Evolutionary conservation across 2,329 filamentous ascomycete species (phyloP), one percentile per base, ranked within the genome.

Genomic region (Colletotrichum godetiae): DNA sequence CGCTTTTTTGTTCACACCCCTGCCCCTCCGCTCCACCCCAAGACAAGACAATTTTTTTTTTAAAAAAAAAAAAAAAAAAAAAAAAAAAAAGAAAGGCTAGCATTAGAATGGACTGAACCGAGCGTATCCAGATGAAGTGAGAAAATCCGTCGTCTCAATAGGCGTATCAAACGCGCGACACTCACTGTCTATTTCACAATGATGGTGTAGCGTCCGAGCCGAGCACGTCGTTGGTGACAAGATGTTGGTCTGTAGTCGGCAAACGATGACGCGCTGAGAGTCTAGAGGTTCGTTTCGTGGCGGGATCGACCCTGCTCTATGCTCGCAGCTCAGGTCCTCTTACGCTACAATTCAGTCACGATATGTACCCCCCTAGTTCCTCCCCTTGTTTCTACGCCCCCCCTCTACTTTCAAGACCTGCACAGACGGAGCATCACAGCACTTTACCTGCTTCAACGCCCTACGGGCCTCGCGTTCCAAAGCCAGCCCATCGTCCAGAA

Each of bases 221-320:
- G 68, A 62, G 52, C 64, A 64, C 42, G 67, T 33, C 65, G 58
- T 49, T 59, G 37, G 59, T 72, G 64, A 67, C 53, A 58, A 37
- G 24, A 22, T 68, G 58, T 63, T 67, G 57, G 68, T 68, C 63
- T 59, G 37, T 56, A 67, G 62, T 67, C 63, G 59, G 62, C 42
- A 62, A 67, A 67, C 52, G 58, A 73, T 68, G 69, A 72, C 68
- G 64, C 68, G 64, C 68, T 63, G 64, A 68, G 66, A 69, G 42
- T 61, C 73, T 75, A 68, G 66, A 69, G 42, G 69, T 75, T 75
- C 69, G 73, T 75, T 69, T 64, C 66, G 66, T 73, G 56, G 70
- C 60, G 62, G 70, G 70, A 73, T 74, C 49, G 56, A 33, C 67
- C 70, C 62, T 75, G 66, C 67, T 64, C 42, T 53, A 49, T 5